Base-by-base conservation (phyloP, 345 rosid species). In the Geranium brycei region DNA sequence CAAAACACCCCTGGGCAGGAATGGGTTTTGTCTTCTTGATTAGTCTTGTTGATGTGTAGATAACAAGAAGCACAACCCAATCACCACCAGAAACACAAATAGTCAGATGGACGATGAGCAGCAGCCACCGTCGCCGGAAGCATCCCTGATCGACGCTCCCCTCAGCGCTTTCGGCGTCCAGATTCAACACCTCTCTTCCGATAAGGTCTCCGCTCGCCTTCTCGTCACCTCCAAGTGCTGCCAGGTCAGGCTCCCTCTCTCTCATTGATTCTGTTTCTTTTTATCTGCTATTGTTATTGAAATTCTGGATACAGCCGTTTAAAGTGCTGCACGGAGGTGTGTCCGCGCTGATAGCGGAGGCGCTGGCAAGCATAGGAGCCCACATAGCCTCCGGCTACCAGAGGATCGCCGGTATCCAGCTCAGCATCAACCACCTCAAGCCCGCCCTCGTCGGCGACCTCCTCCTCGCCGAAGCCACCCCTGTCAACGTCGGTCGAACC, bases 311-410 rank as follows among this genome's bases (percentile, higher is more conserved):
- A 41, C 84, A 93, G 97, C 96, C 97, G 19, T 93, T 93, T 80
- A 86, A 88, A 81, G 97, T 93, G 67, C 66, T 93, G 73, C 97
- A 90, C 68, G 97, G 97, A 31, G 99, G 97, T 31, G 91, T 90
- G 2, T 93, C 96, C 62, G 99, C 99, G 15, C 72, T 93, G 83
- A 79, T 90, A 32, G 80, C 97, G 53, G 96, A 90, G 82, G 64
- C 87, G 1, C 65, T 93, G 80, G 95, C 95, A 0, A 93, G 97
- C 80, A 77, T 87, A 7, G 99, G 99, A 47, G 97, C 99, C 7
- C 92, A 90, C 70, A 79, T 93, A 56, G 96, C 96, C 7, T 85
- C 85, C 4, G 97, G 87, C 31, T 80, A 71, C 68, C 78, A 83
- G 67, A 86, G 95, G 59, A 74, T 90, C 2, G 97, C 96, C 13